Conservation (phyloP, 1,284 basidiomycete species). For the Cutaneotrichosporon arboriforme region DNA sequence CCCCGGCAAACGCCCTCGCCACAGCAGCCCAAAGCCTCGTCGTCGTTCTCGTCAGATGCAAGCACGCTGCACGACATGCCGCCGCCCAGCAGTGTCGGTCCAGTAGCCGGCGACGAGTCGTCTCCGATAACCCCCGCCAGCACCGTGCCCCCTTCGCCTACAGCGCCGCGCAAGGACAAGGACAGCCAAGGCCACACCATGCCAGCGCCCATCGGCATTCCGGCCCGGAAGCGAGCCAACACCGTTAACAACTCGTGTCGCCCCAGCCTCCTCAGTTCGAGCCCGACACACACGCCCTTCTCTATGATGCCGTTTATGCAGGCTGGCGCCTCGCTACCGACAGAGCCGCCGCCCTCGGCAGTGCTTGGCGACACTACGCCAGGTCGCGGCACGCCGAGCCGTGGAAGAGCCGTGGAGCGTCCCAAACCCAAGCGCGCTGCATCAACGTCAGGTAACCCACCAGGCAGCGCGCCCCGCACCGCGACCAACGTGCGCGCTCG, state of each 20-base stretch:
- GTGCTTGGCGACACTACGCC: too few species aligned
- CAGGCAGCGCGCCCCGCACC: too few species aligned
- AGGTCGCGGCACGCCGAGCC: too few species aligned
- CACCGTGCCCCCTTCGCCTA: background rate
- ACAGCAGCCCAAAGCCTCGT: background rate
- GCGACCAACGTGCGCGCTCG: too few species aligned
- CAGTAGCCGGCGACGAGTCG: too few species aligned
- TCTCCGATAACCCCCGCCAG: too few species aligned
- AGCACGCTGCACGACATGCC: too few species aligned
- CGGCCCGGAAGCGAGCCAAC: slow-evolving; percentile 1
- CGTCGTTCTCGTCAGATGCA: too few species aligned
- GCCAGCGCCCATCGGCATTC: slow-evolving; percentile 8
- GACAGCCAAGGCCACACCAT: background rate
- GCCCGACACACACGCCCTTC: slow-evolving; percentile 10
- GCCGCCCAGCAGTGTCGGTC: too few species aligned
- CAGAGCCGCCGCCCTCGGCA: slow-evolving; percentile 2
- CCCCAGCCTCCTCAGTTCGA: slow-evolving; percentile 1
- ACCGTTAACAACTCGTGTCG: background rate
- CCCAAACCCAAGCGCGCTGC: too few species aligned
- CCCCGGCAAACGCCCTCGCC: background rate
- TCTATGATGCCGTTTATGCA: background rate
- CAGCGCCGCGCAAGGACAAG: background rate
- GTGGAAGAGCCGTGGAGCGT: too few species aligned
- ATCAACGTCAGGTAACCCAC: too few species aligned
- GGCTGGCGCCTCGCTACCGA: background rate